phyloP scores from a whole-genome alignment of 768 basidiomycete species.

The Pleurotus pulmonarius region DNA sequence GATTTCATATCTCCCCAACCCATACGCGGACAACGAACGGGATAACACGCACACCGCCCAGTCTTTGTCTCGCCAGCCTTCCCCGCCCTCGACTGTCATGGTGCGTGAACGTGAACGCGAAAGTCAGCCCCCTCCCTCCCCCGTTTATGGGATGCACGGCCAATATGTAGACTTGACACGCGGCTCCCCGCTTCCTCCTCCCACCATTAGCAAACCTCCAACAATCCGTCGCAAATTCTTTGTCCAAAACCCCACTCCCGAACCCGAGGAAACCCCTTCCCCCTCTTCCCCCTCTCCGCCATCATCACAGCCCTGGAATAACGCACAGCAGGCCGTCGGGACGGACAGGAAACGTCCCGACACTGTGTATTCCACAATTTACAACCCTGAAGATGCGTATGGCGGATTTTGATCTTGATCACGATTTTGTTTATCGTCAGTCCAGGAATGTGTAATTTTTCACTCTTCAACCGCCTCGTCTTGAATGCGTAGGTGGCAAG shows the following conservation, averaged over 20 bases:
- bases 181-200: background rate
- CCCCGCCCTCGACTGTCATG: background rate
- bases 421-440: background rate
- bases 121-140: background rate
- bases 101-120: background rate
- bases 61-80: background rate
- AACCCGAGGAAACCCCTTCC: background rate
- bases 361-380: slow-evolving; percentile 26
- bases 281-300: background rate
- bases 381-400: slow-evolving; percentile 50
- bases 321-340: background rate
- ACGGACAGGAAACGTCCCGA: slow-evolving; percentile 24
- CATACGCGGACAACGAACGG: background rate
- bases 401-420: slow-evolving; percentile 37
- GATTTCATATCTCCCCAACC: slow-evolving; percentile 1
- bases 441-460: background rate
- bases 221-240: background rate
- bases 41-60: background rate
- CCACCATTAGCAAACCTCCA: background rate
- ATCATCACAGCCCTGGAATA: background rate
- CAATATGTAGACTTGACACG: background rate
- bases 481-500: background rate
- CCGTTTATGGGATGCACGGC: slow-evolving; percentile 2
- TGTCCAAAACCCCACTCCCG: background rate
- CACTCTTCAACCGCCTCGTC: background rate